phyloP scores from a whole-genome alignment of 148 eudicot species.

The Salicornia ramosissima region DNA sequence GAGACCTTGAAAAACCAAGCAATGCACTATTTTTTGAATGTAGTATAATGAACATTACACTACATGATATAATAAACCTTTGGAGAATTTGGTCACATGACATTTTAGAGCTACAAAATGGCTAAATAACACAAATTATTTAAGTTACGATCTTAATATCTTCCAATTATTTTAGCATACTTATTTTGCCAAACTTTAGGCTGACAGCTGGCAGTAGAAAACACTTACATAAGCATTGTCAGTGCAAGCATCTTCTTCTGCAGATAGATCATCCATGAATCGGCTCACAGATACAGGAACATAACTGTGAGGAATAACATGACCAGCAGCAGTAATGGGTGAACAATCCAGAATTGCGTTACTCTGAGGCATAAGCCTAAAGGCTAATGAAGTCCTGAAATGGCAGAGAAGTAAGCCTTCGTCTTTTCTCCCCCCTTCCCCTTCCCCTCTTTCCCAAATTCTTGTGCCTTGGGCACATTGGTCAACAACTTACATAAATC shows the following conservation, averaged over 20 bases:
- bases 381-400: constrained; percentile 76
- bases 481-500: not conserved
- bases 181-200: constrained; percentile 5
- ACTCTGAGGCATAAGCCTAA: constrained; percentile 85
- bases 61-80: not conserved
- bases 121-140: not conserved
- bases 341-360: constrained; percentile 76
- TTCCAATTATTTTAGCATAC: not conserved
- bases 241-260: constrained; percentile 54
- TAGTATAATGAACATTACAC: not conserved
- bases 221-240: constrained; percentile 58
- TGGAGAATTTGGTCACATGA: not conserved
- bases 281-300: constrained; percentile 78
- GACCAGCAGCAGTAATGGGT: constrained; percentile 74
- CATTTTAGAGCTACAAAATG: not conserved
- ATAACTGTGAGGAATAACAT: constrained; percentile 79
- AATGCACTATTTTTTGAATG: not conserved
- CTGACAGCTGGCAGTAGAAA: not conserved
- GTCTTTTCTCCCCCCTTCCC: not conserved
- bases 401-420: not conserved
- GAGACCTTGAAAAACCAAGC: too few relatives aligned
- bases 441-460: not conserved
- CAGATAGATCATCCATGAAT: constrained; percentile 89
- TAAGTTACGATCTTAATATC: not conserved
- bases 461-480: not conserved